Evolutionary conservation across 768 basidiomycete genomes (phyloP).

Genomic region (Boletus reticulatus): DNA sequence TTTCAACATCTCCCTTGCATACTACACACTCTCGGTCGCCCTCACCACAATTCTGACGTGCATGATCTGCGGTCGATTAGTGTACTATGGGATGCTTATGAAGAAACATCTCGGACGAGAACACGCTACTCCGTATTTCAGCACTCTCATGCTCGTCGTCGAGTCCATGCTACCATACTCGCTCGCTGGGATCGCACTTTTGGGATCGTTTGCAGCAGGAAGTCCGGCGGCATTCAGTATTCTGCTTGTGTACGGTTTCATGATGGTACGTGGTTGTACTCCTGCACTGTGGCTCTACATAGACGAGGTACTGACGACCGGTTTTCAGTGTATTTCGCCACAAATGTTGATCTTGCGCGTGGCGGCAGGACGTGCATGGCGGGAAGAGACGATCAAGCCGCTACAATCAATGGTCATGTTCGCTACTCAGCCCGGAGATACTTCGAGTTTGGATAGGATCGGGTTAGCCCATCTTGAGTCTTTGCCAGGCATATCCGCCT

Average conservation of each 20-base stretch:
- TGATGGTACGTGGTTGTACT: conserved; percentile 1
- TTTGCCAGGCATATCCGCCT: no score
- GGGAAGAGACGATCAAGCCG: no score
- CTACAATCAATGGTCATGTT: no score
- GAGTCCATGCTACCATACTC: no score
- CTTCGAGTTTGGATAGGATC: no score
- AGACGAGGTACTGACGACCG: background rate
- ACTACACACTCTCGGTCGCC: background rate
- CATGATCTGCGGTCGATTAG: conserved; percentile 7
- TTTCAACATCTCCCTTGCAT: background rate
- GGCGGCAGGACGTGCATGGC: background rate
- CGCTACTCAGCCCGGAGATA: no score
- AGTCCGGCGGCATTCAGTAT: background rate
- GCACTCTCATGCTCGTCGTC: background rate
- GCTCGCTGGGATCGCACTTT: conserved; percentile 1
- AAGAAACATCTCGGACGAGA: conserved; percentile 1
- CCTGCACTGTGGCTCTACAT: no score
- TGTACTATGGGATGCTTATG: background rate
- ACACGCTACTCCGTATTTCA: conserved; percentile 4
- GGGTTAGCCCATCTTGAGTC: no score
- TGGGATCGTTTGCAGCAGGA: background rate
- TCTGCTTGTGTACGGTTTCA: no score
- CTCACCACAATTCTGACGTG: conserved; percentile 4
- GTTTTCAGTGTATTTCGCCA: conserved; percentile 12
- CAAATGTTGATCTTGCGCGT: conserved; percentile 13